Evolutionary conservation across 169 alveolate species (phyloP), one percentile per base, ranked within the genome.

Genomic region (Plasmodium fragile): DNA sequence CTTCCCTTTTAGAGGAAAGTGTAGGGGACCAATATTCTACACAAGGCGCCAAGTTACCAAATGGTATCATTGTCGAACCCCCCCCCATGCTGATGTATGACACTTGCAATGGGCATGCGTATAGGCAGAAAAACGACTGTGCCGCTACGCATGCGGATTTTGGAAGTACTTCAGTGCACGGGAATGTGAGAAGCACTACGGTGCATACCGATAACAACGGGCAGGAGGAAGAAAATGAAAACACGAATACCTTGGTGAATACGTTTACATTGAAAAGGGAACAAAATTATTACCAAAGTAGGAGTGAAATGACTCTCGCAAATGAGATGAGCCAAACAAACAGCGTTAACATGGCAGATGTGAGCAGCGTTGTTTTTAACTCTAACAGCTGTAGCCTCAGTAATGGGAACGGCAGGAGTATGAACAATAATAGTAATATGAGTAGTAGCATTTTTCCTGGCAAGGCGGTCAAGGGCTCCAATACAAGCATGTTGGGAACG

Each of bases 261-360:
- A 8, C 34, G 5, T 22, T 25, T 69, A 69, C 73, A 18, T 25
- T 32, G 18, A 52, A 70, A 69, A 82, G 75, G n/a, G 41, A 70
- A 10, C 39, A 82, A 28, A 69, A 34, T 13, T 77, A 30, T 70
- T 52, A 85, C 43, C 75, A 75, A 73, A 75, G 75, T 32, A 30
- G 80, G 41, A 73, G 65, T 30, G 84, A 85, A 25, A 52, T 49
- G 13, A 34, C 0, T 4, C 75, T 4, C 41, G 28, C 28, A n/a
- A 34, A 6, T 52, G 93, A 77, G 43, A 85, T 75, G 39, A 52
- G 22, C 34, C 75, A 45, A 75, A 30, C 32, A 11, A 85, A 85
- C 43, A 41, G 71, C 36, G 69, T 10, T 39, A 45, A 75, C 45
- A 30, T 39, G 8, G 52, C 36, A 10, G 78, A 85, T 7, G 71